These are phyloP conservation scores for Boletus insuetus DNA, from an alignment of 768 basidiomycete genomes.

Conservation along the genomic window DNA sequence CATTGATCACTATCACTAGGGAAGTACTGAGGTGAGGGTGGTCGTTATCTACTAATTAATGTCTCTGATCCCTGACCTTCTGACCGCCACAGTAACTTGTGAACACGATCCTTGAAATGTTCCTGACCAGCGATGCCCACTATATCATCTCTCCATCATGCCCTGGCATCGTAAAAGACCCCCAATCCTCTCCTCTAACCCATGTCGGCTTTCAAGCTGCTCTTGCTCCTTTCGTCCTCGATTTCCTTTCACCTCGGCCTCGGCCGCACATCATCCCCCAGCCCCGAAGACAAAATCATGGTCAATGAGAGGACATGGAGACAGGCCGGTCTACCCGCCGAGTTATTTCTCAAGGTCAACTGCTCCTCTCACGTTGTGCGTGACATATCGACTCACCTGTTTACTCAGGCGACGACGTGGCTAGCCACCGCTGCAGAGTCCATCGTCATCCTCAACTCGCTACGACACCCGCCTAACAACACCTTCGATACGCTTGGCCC, in stretches of 20 bases:
- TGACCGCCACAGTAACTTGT: too few relatives aligned
- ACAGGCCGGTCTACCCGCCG: not conserved
- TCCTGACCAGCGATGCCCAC: too few relatives aligned
- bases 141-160: too few relatives aligned
- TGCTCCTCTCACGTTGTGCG: too few relatives aligned
- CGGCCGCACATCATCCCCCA: not conserved
- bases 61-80: too few relatives aligned
- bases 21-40: too few relatives aligned
- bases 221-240: slow-evolving; percentile 8
- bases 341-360: not conserved
- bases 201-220: slow-evolving; percentile 10
- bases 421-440: not conserved
- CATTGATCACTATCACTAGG: too few relatives aligned
- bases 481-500: slow-evolving; percentile 7
- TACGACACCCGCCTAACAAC: not conserved
- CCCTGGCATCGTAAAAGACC: too few relatives aligned
- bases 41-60: too few relatives aligned
- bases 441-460: not conserved
- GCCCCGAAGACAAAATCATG: slow-evolving; percentile 5
- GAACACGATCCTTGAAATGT: too few relatives aligned
- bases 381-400: not conserved
- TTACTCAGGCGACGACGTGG: not conserved
- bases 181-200: not conserved
- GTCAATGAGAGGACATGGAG: slow-evolving; percentile 7
- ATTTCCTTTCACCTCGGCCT: slow-evolving; percentile 6